Conservation (phyloP, 768 basidiomycete genomes). For the Tylopilus sp. region DNA sequence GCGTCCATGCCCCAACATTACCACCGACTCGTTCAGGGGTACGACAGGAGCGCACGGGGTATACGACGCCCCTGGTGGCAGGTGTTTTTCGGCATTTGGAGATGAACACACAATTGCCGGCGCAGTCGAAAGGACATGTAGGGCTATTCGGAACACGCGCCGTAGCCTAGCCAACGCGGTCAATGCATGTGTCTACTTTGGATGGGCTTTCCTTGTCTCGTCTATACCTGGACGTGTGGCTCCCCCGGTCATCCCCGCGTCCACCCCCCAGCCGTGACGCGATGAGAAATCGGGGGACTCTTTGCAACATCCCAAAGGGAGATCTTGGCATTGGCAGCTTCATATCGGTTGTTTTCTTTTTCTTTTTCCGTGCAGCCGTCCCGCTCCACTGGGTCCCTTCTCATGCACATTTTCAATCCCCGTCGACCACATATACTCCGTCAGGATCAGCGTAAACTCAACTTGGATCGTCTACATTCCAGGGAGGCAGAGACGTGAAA, state of each 20-base stretch:
- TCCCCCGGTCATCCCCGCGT: neutral
- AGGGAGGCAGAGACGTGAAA: neutral
- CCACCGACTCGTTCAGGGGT: constrained; percentile 65
- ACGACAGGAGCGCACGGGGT: constrained; percentile 73
- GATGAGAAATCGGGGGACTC: neutral
- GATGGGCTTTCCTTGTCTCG: neutral
- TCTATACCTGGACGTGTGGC: too few species aligned
- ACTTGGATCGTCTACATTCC: neutral
- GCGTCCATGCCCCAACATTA: constrained; percentile 74
- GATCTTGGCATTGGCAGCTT: neutral
- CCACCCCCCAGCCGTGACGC: neutral
- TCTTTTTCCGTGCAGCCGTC: neutral
- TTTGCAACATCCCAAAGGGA: neutral
- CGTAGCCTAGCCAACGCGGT: neutral
- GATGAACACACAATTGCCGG: constrained; percentile 12
- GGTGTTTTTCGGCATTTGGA: constrained; percentile 73
- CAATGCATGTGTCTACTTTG: neutral
- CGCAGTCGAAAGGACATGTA: too few species aligned
- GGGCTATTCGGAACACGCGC: constrained; percentile 8
- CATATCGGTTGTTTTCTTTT: neutral
- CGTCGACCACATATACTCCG: neutral
- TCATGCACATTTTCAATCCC: neutral
- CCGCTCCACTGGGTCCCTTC: neutral
- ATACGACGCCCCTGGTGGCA: constrained; percentile 84
- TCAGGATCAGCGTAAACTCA: constrained; percentile 3